Base-by-base conservation (phyloP, 129 eudicot species). In the Logfia minima region DNA sequence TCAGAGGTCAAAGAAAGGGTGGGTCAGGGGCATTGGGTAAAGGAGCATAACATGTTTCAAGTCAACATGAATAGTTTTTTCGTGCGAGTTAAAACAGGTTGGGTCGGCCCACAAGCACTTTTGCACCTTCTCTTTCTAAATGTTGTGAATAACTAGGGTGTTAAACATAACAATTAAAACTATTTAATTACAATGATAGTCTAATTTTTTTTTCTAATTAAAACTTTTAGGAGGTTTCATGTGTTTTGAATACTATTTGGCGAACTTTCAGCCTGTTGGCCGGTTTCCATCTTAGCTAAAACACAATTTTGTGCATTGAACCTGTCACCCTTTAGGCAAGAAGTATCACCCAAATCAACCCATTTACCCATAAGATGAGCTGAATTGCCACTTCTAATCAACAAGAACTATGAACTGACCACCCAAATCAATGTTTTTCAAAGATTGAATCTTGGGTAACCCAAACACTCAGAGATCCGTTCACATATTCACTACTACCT, bases 321-420 rank as follows among this genome's bases (percentile, higher is more conserved):
- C 55, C 55, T 14, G 6, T 68, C 56, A 37, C 56, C 59, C 23
- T n/a, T 21, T 37, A 13, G 24, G 41, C 14, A 23, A 39, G 22
- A 37, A 37, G 22, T 68, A 41, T 39, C n/a, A 28, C 48, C 65
- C 31, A 53, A 29, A 8, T 10, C 66, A 56, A 56, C 67, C 45
- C 48, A 66, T 66, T 13, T 14, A 28, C 51, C 26, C 67, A 55
- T 9, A 5, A 5, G 10, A 31, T 11, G 77, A 53, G 41, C 29
- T 9, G 48, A 71, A 31, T n/a, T 18, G 66, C 45, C 75, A 52
- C 64, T 43, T 29, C 76, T 72, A 9, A n/a, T 31, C 16, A n/a
- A 56, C 70, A 32, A 13, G 45, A 28, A 66, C 70, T 32, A 29
- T 66, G 70, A 7, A n/a, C 1, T 3, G 31, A 65, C 18, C 76